These are phyloP conservation scores for Pelargonium australe DNA, from an alignment of 441 rosid species.

Conservation along the genomic window DNA sequence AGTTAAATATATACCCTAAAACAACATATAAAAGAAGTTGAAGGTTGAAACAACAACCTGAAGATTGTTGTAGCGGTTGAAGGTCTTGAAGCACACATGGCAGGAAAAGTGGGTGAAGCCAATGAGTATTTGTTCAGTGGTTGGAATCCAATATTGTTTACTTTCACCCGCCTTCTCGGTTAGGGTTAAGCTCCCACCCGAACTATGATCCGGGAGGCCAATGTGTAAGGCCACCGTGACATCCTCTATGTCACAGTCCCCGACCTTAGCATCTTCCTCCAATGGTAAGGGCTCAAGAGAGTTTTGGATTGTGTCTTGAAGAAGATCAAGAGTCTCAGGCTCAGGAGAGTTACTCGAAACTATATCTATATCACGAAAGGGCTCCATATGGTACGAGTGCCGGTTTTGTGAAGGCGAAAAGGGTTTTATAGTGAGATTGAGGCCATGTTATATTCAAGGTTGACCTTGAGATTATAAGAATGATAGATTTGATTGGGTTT, in stretches of 20 bases:
- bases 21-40: too few relatives aligned
- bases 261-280: background rate
- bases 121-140: conserved; percentile 25
- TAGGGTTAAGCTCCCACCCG: conserved; percentile 5
- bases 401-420: background rate
- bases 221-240: conserved; percentile 72
- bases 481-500: background rate
- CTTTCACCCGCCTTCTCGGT: conserved; percentile 1
- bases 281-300: background rate
- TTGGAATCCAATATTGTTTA: conserved; percentile 28
- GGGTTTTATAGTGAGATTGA: background rate
- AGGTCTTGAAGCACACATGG: conserved; percentile 29
- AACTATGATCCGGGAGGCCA: conserved; percentile 52
- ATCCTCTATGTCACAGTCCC: conserved; percentile 12
- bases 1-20: too few relatives aligned
- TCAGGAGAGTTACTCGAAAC: background rate
- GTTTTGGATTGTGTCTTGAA: background rate
- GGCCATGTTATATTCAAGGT: too few relatives aligned
- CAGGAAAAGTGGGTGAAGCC: conserved; percentile 29
- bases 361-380: background rate
- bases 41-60: too few relatives aligned
- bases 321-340: background rate
- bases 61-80: conserved; percentile 28
- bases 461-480: background rate
- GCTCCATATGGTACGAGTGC: background rate